A percentile compares a stretch with the other conserved stretches of the same genome.
Conservation (phyloP, 2,329 filamentous ascomycete genomes). For the Monosporascus sp. region DNA sequence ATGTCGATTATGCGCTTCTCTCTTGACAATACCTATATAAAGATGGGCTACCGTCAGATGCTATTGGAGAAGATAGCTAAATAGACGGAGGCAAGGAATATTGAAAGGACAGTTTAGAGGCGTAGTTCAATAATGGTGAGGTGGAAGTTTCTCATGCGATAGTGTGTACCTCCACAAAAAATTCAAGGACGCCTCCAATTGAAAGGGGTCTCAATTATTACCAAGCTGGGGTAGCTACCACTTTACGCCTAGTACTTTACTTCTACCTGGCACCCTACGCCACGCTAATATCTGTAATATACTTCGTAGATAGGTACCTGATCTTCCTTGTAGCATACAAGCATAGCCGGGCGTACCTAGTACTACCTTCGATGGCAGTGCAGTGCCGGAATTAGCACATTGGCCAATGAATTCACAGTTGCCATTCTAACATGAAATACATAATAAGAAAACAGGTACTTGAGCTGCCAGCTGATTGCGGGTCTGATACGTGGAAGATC, state of each 20-base stretch:
- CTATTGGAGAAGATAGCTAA: background rate
- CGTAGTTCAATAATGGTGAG: conserved; percentile 9
- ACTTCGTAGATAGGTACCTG: too few relatives aligned
- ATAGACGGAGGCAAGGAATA: background rate
- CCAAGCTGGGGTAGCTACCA: background rate
- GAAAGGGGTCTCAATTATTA: background rate
- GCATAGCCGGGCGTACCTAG: too few relatives aligned
- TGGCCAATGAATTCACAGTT: too few relatives aligned
- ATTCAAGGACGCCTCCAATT: background rate
- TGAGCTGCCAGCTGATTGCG: background rate
- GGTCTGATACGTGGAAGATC: background rate
- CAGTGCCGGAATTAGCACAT: too few relatives aligned
- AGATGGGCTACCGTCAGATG: background rate
- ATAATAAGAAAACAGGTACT: background rate
- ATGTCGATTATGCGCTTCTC: background rate
- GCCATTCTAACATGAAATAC: too few relatives aligned
- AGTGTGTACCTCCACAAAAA: conserved; percentile 19
- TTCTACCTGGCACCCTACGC: background rate
- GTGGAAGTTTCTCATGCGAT: conserved; percentile 18
- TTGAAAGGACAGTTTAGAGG: background rate
- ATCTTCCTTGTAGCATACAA: too few relatives aligned
- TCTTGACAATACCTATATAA: background rate
- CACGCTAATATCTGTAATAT: background rate
- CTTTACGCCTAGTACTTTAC: background rate
- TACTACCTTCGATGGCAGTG: too few relatives aligned